Evolutionary conservation across 352 stramenopile species (phyloP), one percentile per base, ranked within the genome.

Genomic region (Phytophthora fragariae): DNA sequence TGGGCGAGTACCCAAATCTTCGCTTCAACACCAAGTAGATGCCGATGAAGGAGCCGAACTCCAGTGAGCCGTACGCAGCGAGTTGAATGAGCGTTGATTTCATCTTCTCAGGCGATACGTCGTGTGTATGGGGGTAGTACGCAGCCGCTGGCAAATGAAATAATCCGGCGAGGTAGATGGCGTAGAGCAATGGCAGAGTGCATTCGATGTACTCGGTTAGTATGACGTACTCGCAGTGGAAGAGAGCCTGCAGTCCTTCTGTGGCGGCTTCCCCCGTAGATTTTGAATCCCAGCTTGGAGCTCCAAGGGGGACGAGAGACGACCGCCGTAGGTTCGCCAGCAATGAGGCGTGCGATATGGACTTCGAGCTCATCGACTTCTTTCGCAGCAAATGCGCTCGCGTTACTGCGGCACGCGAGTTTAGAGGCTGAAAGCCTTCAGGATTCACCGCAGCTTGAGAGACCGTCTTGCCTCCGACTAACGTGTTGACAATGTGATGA

Each of bases 171-270:
- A 76, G 10, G 33, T 73, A 77, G 10, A 59, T n/a, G 5, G 49
- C 19, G 54, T 77, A 77, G 1, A 79, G 3, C 1, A 77, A 15
- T 33, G 67, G 71, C 2, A 82, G 55, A 0, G 53, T 41, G 46
- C 67, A 79, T 53, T 75, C 60, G 61, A 79, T 57, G 35, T 77
- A 77, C 54, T 77, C 64, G 5, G 49, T n/a, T 8, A 79, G 47
- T 10, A 72, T 46, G 2, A 73, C 19, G 41, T 70, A 75, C 44
- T 79, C 70, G 24, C 62, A 70, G 21, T 73, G 55, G 57, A 79
- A 82, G n/a, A 79, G 63, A 29, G 65, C 54, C 24, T 67, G 47
- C 12, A 75, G 56, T 3, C 31, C 62, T 39, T 71, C 27, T 24
- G 29, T 19, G 1, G 50, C 24, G 10, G 31, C 53, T 41, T 69